These are phyloP conservation scores for Chaetomium olivaceum DNA, from an alignment of 2,329 filamentous ascomycete species.

Conservation along the genomic window DNA sequence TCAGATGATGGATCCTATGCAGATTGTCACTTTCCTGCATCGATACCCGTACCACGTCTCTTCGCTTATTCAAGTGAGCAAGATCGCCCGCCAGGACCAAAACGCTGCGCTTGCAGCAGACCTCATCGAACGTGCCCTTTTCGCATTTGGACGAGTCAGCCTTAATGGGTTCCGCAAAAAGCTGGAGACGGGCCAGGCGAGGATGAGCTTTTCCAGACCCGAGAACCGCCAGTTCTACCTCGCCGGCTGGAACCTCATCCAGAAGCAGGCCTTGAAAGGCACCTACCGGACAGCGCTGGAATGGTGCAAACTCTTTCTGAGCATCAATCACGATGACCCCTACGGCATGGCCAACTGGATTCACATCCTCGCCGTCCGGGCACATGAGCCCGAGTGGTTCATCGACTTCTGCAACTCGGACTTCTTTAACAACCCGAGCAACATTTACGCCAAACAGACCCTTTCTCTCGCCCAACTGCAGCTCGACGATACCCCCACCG, in stretches of 20 bases:
- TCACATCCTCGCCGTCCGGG: constrained; percentile 81
- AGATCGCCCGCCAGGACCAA: constrained; percentile 86
- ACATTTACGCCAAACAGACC: constrained; percentile 70
- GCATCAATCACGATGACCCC: constrained; percentile 74
- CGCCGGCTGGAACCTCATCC: constrained; percentile 84
- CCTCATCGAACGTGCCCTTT: constrained; percentile 85
- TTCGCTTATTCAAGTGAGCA: constrained; percentile 88
- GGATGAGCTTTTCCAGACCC: constrained; percentile 75
- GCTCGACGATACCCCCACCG: constrained; percentile 64
- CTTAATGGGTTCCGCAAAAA: constrained; percentile 78
- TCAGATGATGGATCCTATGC: constrained; percentile 80
- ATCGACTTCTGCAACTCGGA: constrained; percentile 63
- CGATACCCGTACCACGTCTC: constrained; percentile 87
- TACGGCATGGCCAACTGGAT: constrained; percentile 80
- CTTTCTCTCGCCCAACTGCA: constrained; percentile 75
- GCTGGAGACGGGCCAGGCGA: constrained; percentile 74
- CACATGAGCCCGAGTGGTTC: constrained; percentile 74
- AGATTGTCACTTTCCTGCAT: constrained; percentile 73
- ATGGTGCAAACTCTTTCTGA: constrained; percentile 84
- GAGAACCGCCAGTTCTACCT: constrained; percentile 95
- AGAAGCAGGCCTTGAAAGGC: constrained; percentile 82
- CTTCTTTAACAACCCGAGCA: constrained; percentile 41
- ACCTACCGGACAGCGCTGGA: constrained; percentile 92
- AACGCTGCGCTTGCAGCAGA: constrained; percentile 85
- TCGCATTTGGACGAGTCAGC: constrained; percentile 86